These are phyloP conservation scores for Debaryomyces udenii DNA, from an alignment of 1,139 yeast species.

Conservation along the genomic window DNA sequence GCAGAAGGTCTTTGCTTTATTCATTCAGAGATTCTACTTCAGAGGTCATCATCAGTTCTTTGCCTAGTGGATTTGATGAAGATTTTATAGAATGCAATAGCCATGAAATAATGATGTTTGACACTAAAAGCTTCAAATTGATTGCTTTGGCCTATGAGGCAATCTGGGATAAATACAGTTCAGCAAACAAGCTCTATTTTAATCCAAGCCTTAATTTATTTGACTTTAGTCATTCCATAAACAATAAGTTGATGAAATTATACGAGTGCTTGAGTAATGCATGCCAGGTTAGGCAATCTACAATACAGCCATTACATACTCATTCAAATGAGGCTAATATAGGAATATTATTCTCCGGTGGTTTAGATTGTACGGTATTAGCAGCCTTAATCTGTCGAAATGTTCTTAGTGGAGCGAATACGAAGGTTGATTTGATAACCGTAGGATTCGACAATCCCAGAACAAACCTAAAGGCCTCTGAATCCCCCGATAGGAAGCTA, in stretches of 20 bases:
- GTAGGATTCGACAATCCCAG: constrained; percentile 96
- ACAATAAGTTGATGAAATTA: constrained; percentile 18
- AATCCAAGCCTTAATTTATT: constrained; percentile 3
- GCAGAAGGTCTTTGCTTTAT: constrained; percentile 75
- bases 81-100: constrained; percentile 54
- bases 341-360: constrained; percentile 88
- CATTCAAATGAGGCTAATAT: constrained; percentile 36
- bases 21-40: constrained; percentile 18
- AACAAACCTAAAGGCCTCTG: constrained; percentile 56
- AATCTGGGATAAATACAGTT: constrained; percentile 8
- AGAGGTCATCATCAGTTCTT: constrained; percentile 52
- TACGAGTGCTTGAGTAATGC: constrained; percentile 37
- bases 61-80: constrained; percentile 30
- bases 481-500: constrained; percentile 81
- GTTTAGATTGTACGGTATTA: constrained; percentile 85
- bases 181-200: constrained; percentile 3
- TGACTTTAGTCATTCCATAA: constrained; percentile 8
- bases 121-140: constrained; percentile 24
- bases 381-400: constrained; percentile 51
- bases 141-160: constrained; percentile 14
- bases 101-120: constrained; percentile 50
- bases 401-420: constrained; percentile 12
- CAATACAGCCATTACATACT: constrained; percentile 59
- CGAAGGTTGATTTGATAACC: constrained; percentile 68
- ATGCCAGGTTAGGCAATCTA: constrained; percentile 52